These are phyloP conservation scores for Desmodesmus armatus DNA, from an alignment of 139 green algal species.

Conservation along the genomic window DNA sequence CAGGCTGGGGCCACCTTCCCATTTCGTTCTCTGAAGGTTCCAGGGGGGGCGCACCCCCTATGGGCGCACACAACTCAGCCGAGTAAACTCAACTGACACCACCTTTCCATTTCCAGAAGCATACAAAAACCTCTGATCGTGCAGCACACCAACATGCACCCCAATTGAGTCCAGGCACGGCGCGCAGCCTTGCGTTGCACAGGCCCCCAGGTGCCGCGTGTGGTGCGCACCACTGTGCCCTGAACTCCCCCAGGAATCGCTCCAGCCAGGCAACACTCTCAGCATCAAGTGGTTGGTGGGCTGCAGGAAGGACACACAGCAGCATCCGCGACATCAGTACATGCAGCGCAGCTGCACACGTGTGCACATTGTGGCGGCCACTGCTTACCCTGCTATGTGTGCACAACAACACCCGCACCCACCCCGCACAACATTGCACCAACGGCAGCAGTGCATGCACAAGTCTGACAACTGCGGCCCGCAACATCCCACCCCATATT, in stretches of 20 bases:
- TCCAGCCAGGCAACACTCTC: slow-evolving; percentile 70
- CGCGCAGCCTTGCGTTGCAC: too few relatives aligned
- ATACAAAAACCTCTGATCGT: too few relatives aligned
- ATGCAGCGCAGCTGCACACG: not conserved
- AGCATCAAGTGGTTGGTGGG: slow-evolving; percentile 87
- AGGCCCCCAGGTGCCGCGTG: slow-evolving; percentile 70
- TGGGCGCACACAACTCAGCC: too few relatives aligned
- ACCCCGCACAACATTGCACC: not conserved
- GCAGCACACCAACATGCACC: too few relatives aligned
- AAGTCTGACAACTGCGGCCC: too few relatives aligned
- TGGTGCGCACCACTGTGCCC: slow-evolving; percentile 82
- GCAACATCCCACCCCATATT: not conserved
- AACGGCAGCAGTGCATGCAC: not conserved
- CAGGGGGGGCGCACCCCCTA: too few relatives aligned
- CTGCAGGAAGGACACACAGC: slow-evolving; percentile 41
- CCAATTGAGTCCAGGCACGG: too few relatives aligned
- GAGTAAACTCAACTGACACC: too few relatives aligned
- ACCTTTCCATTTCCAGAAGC: too few relatives aligned
- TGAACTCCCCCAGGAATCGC: slow-evolving; percentile 69
- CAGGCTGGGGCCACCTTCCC: too few relatives aligned
- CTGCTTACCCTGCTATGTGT: not conserved
- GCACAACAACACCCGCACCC: not conserved
- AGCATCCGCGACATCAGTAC: too few relatives aligned
- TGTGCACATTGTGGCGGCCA: not conserved
- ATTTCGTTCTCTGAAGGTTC: too few relatives aligned